phyloP scores from a whole-genome alignment of 345 rosid species.

The Ailanthus altissimus region DNA sequence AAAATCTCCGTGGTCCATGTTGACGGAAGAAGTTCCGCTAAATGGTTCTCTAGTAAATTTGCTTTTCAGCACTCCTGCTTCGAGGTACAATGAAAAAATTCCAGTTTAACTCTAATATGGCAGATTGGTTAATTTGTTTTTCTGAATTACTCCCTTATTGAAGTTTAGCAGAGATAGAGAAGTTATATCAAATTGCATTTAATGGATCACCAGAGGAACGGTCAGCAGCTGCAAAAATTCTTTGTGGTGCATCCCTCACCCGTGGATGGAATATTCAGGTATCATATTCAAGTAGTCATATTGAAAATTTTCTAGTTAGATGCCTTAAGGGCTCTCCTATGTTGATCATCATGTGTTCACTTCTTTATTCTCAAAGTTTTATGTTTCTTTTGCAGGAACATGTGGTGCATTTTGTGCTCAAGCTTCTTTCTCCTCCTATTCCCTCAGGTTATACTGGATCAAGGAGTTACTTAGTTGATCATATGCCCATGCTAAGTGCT shows the following conservation, averaged over 20 bases:
- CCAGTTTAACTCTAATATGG: conserved; percentile 14
- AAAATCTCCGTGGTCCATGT: conserved; percentile 55
- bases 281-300: conserved; percentile 11
- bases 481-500: conserved; percentile 56
- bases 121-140: conserved; percentile 18
- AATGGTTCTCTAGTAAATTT: conserved; percentile 44
- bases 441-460: conserved; percentile 39
- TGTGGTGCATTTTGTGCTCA: conserved; percentile 56
- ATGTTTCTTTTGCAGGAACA: conserved; percentile 51
- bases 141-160: conserved; percentile 25
- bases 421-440: conserved; percentile 63
- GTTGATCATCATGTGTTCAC: neutral
- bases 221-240: conserved; percentile 60
- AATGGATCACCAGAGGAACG: conserved; percentile 55
- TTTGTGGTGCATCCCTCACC: conserved; percentile 66
- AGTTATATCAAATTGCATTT: conserved; percentile 55
- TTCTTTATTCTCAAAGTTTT: neutral
- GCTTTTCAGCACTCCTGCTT: conserved; percentile 53
- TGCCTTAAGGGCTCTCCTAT: neutral
- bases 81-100: conserved; percentile 43
- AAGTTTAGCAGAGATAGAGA: conserved; percentile 66
- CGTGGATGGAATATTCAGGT: conserved; percentile 82
- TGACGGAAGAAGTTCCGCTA: conserved; percentile 59
- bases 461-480: conserved; percentile 50
- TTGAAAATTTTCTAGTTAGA: conserved; percentile 6